Evolutionary conservation across 768 basidiomycete genomes (phyloP), one percentile per base, ranked within the genome.

Genomic region (Rubroboletus satanas): DNA sequence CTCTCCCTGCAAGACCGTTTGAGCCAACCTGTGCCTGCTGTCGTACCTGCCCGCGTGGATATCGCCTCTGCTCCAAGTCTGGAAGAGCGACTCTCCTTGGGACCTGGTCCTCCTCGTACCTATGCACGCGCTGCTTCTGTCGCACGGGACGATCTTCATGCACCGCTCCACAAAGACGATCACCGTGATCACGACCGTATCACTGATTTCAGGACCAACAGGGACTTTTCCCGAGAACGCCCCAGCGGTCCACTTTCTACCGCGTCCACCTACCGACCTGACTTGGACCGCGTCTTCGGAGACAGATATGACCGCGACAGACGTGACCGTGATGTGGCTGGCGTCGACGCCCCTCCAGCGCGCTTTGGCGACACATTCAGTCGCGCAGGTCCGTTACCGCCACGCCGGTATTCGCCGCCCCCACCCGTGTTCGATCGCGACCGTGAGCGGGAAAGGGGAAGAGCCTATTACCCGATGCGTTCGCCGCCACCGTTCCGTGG

Each of bases 21-120:
- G 43, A 72, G 63, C 45, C 75, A 74, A 50, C 70, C 71, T 51
- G 59, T 41, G 5, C 18, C 49, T 51, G n/a, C 44, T 29, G 54
- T 17, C 14, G 50, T 47, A 32, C 56, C 62, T 51, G 15, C 61
- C n/a, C 63, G 67, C 14, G 52, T 46, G 43, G 68, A 69, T 8
- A 31, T 63, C 6, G 17, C 52, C 52, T 66, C 71, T 56, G 64
- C 71, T 23, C 66, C 73, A 11, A 74, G 64, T 55, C 62, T 78
- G 23, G 77, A 77, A 68, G 75, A 78, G 49, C 73, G 77, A 54
- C 62, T 77, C 11, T 74, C 76, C 50, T 60, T 67, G 35, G 68
- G 65, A 46, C 67, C 71, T 32, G 60, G 60, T 32, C 62, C 67
- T 47, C 48, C 67, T 45, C 60, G 64, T 48, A 39, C 49, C 28